Evolutionary conservation across 352 stramenopile species (phyloP).

Genomic region (Aphanomyces stellatus): DNA sequence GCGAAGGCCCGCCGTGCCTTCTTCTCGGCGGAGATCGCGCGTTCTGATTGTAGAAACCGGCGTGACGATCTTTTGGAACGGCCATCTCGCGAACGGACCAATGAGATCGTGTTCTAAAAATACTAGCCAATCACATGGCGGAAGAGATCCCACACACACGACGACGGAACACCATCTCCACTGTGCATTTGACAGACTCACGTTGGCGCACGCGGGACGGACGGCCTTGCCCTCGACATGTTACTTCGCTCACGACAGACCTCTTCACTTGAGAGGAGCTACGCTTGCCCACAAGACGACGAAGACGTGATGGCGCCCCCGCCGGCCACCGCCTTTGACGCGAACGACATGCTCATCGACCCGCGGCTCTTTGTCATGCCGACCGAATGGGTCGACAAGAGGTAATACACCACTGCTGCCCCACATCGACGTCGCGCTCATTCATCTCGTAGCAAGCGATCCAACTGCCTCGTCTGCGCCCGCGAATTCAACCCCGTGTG

Average conservation of each 20-base stretch:
- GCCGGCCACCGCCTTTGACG: not conserved
- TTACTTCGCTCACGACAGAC: not conserved
- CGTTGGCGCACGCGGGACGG: too few species aligned
- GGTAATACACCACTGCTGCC: not conserved
- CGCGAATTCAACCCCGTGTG: conserved; percentile 53
- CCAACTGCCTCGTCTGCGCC: conserved; percentile 52
- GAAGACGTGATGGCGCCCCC: not conserved
- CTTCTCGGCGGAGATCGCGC: too few species aligned
- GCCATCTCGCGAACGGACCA: not conserved
- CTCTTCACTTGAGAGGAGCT: not conserved
- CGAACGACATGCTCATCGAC: conserved; percentile 36
- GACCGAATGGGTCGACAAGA: conserved; percentile 45
- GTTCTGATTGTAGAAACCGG: not conserved
- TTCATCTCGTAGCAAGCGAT: conserved; percentile 26
- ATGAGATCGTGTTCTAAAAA: not conserved
- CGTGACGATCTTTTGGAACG: not conserved
- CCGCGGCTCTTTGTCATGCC: conserved; percentile 47
- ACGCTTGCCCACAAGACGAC: too few species aligned
- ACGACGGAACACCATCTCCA: not conserved
- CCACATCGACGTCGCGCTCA: not conserved
- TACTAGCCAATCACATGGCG: not conserved
- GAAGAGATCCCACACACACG: not conserved
- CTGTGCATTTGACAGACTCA: too few species aligned
- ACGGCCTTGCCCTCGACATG: too few species aligned
- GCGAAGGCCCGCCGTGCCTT: too few species aligned